Conservation (phyloP, 2,329 filamentous ascomycete species). For the Rhinocladiella mackenziei region DNA sequence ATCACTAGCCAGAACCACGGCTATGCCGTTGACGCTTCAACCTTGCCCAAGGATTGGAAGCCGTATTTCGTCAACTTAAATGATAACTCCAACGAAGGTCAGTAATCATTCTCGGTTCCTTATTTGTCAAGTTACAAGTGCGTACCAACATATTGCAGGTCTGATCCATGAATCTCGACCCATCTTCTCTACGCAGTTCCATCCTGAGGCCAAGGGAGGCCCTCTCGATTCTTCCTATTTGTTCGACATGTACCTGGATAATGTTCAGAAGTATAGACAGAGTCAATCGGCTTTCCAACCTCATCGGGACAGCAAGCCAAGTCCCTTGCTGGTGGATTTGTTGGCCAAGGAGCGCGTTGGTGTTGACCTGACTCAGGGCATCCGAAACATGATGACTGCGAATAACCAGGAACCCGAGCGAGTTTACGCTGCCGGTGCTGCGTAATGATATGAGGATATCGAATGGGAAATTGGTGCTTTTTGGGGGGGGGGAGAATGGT, state of each 20-base stretch:
- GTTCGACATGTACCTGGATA: slow-evolving; percentile 93
- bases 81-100: slow-evolving; percentile 90
- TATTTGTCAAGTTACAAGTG: slow-evolving; percentile 5
- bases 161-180: slow-evolving; percentile 95
- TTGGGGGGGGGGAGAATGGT: not conserved
- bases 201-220: slow-evolving; percentile 95
- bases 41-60: slow-evolving; percentile 81
- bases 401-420: slow-evolving; percentile 19
- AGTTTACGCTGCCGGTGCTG: slow-evolving; percentile 29
- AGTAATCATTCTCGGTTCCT: slow-evolving; percentile 20
- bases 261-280: slow-evolving; percentile 83
- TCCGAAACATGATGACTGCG: slow-evolving; percentile 39
- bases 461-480: not conserved
- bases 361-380: slow-evolving; percentile 65
- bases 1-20: slow-evolving; percentile 99
- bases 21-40: slow-evolving; percentile 85
- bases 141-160: slow-evolving; percentile 38
- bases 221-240: slow-evolving; percentile 93
- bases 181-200: slow-evolving; percentile 98
- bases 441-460: slow-evolving; percentile 14
- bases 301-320: slow-evolving; percentile 80
- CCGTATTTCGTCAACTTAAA: slow-evolving; percentile 99
- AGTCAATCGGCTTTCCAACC: slow-evolving; percentile 66
- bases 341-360: slow-evolving; percentile 92
- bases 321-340: slow-evolving; percentile 82